Base-by-base conservation (phyloP, 257 asterid species). In the Solanum gandarillasii region DNA sequence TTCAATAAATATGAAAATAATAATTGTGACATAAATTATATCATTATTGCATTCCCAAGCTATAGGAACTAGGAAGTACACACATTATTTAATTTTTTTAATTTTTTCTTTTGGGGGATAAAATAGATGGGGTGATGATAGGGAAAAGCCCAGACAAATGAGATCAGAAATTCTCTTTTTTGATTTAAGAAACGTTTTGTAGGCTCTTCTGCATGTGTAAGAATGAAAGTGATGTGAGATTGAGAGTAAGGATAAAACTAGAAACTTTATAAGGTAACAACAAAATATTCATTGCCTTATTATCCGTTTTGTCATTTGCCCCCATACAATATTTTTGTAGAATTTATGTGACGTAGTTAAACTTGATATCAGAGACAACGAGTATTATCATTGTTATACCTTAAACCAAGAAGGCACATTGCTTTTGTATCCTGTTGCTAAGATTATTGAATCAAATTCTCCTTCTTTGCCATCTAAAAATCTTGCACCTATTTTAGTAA, bases 371-470 rank as follows among this genome's bases (percentile, higher is more conserved):
- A 18, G 10, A 55, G n/a, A 43, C 52, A 43, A 4, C 1, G 65
- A 65, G 9, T 27, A 68, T 12, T 32, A 68, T 16, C 35, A 71
- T 4, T 60, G 31, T 27, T 35, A 62, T 91, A 95, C 99, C 99
- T 96, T 93, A 67, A 97, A 97, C 99, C 99, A 97, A 87, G 55
- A 81, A 7, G 99, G 99, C 31, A 97, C 99, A 86, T 95, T 97
- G 92, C 99, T 95, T 92, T 93, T 95, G 92, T 97, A 97, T 35
- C 99, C 99, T 11, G 99, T 95, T 83, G 99, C 99, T 10, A 97
- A 83, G 29, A 97, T 95, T 79, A 97, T 93, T 4, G 98, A 88
- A 89, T 97, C 99, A 88, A 93, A 97, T 84, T 91, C 98, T 14
- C 85, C 89, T 87, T 95, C 99, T 89, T 95, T 94, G 9, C 99